Percentiles rank a stretch among this genome's conserved stretches.
Conservation (phyloP, 306 rosid genomes). For the Carpinus viminea region DNA sequence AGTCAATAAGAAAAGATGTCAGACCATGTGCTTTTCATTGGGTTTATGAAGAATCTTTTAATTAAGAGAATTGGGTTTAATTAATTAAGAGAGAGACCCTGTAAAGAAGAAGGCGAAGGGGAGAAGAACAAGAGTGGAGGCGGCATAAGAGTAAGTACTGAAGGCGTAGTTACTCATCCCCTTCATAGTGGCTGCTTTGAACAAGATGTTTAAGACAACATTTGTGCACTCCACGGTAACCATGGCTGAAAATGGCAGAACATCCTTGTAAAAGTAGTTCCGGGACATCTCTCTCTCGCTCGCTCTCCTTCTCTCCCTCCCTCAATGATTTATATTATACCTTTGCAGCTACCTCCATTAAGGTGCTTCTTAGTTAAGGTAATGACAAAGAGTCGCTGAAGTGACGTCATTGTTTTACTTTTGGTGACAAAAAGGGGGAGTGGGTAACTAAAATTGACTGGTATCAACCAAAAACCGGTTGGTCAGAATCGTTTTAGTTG, state of each 20-base stretch:
- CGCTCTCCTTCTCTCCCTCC: not conserved
- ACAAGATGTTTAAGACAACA: constrained; percentile 45
- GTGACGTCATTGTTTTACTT: too few relatives aligned
- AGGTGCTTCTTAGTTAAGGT: not conserved
- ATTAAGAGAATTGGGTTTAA: not conserved
- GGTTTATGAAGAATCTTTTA: not conserved
- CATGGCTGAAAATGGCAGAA: constrained; percentile 52
- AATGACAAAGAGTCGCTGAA: not conserved
- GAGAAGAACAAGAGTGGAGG: constrained; percentile 45
- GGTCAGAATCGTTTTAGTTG: too few relatives aligned
- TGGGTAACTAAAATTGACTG: too few relatives aligned
- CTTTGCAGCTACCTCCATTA: not conserved
- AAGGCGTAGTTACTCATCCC: constrained; percentile 56
- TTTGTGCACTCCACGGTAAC: constrained; percentile 41
- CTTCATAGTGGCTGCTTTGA: constrained; percentile 51
- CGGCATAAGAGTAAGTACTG: constrained; percentile 42
- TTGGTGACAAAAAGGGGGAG: too few relatives aligned
- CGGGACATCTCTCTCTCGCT: constrained; percentile 12
- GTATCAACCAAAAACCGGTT: too few relatives aligned
- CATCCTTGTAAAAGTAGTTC: constrained; percentile 33
- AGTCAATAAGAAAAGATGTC: not conserved
- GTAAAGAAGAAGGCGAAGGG: constrained; percentile 48
- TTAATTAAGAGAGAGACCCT: constrained; percentile 29
- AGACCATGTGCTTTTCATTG: not conserved
- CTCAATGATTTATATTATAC: not conserved